These are phyloP conservation scores for Thelephora aurantiotincta DNA, from an alignment of 768 basidiomycete species.

Conservation along the genomic window DNA sequence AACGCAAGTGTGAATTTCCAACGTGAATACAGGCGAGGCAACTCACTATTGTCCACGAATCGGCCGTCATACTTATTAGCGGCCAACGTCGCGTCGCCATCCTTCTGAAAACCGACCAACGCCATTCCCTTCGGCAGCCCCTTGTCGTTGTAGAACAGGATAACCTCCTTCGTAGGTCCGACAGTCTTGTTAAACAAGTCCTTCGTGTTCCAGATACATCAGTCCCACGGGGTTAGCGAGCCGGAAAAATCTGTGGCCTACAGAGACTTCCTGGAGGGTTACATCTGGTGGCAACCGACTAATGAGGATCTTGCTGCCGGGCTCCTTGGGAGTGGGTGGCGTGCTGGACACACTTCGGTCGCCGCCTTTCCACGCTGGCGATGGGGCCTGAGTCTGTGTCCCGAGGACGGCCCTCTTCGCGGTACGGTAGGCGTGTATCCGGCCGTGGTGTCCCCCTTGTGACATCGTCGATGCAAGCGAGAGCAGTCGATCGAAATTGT, in stretches of 20 bases:
- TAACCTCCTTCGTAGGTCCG: slow-evolving; percentile 56
- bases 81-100: slow-evolving; percentile 49
- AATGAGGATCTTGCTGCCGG: slow-evolving; percentile 54
- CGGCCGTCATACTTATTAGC: slow-evolving; percentile 62
- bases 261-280: slow-evolving; percentile 53
- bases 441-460: slow-evolving; percentile 10
- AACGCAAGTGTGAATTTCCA: neutral
- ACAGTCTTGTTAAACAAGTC: slow-evolving; percentile 66
- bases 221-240: neutral
- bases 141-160: slow-evolving; percentile 64
- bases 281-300: slow-evolving; percentile 59
- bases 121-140: slow-evolving; percentile 74
- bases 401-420: slow-evolving; percentile 46
- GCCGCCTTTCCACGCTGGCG: slow-evolving; percentile 45
- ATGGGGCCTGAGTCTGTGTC: slow-evolving; percentile 35
- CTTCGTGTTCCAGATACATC: slow-evolving; percentile 19
- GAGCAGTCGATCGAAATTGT: neutral
- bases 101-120: slow-evolving; percentile 48
- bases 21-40: neutral
- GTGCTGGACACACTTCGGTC: slow-evolving; percentile 6
- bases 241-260: slow-evolving; percentile 11
- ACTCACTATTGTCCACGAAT: slow-evolving; percentile 51
- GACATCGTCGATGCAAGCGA: neutral
- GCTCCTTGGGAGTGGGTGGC: neutral
- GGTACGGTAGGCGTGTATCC: slow-evolving; percentile 34